Percentiles rank a stretch among this genome's conserved stretches.
phyloP scores from a whole-genome alignment of 2,329 filamentous ascomycete genomes.

The Alternaria brassicicola region DNA sequence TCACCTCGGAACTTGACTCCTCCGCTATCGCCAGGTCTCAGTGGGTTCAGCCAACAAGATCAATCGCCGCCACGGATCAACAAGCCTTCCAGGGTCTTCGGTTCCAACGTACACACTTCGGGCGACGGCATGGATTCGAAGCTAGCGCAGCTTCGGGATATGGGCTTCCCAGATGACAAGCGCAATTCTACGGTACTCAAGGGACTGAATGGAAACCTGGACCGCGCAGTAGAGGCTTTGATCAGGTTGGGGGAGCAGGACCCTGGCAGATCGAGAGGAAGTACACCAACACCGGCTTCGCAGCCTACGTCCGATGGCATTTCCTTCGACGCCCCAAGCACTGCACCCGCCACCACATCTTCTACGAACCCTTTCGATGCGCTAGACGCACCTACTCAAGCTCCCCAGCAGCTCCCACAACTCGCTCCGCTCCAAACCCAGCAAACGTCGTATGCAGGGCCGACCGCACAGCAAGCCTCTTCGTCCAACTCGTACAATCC shows the following conservation, averaged over 20 bases:
- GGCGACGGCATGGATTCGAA: conserved; percentile 74
- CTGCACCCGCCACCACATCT: conserved; percentile 28
- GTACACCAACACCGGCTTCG: conserved; percentile 54
- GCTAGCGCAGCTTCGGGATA: conserved; percentile 76
- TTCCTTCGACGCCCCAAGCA: conserved; percentile 49
- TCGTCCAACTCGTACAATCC: conserved; percentile 67
- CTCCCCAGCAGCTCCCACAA: conserved; percentile 38
- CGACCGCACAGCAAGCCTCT: conserved; percentile 33
- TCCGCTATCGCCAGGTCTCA: conserved; percentile 42
- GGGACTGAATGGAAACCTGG: conserved; percentile 81
- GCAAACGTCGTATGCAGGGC: conserved; percentile 31
- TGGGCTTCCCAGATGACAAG: conserved; percentile 88
- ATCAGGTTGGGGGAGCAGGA: conserved; percentile 75
- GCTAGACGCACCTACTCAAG: conserved; percentile 41
- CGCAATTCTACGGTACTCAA: conserved; percentile 82
- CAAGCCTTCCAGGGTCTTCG: conserved; percentile 71
- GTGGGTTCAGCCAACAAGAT: conserved; percentile 38
- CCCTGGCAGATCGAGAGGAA: conserved; percentile 51
- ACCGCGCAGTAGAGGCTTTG: conserved; percentile 83
- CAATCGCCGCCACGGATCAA: conserved; percentile 55
- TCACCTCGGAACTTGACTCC: conserved; percentile 66
- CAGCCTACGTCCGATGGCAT: conserved; percentile 58
- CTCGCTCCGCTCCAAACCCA: conserved; percentile 39
- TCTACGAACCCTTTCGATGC: conserved; percentile 55
- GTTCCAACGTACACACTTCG: conserved; percentile 65